Base-by-base conservation (phyloP, 495 filamentous ascomycete genomes). In the Glonium stellatum region DNA sequence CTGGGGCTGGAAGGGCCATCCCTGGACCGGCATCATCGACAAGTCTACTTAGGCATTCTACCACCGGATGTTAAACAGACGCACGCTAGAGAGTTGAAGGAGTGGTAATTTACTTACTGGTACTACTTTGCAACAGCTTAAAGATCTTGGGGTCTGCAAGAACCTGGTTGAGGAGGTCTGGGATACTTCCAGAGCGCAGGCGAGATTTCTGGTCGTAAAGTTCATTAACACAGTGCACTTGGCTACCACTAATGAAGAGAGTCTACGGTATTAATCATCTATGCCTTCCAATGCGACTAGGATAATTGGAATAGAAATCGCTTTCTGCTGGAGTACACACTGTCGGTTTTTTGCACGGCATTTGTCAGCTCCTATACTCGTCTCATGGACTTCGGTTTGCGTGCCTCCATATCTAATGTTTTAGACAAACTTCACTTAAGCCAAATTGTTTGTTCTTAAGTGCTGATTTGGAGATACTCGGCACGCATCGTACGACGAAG, bases 11-110 rank as follows among this genome's bases (percentile, higher is more conserved):
- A 34, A 44, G 48, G 71, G 72, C 50, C 70, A 54, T 50, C 60
- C 57, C 58, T 72, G 58, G 70, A 62, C 72, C 42, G 65, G 65
- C 18, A 69, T 71, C 9, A 66, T 77, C 25, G 48, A 22, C 21
- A 2, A 51, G 23, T 51, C 48, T 5, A 73, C 72, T 6, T 11
- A 64, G 22, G 54, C 54, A 12, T 49, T 48, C 21, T 37, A 18
- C 31, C 39, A 18, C 34, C 46, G 15, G 18, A 53, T 4, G 0
- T 27, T 57, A 12, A 36, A 19, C 21, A 13, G 58, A 54, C 23
- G 44, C n/a, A 61, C 36, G 35, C 62, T 19, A n/a, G 60, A 15
- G 13, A 39, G 35, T 19, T 21, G 36, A 10, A 55, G 27, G 9
- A 55, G 27, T 18, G 53, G 35, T n/a, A 55, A 25, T 15, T 39